Percentiles rank a stretch among this genome's conserved stretches.
phyloP scores from a whole-genome alignment of 495 filamentous ascomycete species.

The Talaromyces wortmannii region DNA sequence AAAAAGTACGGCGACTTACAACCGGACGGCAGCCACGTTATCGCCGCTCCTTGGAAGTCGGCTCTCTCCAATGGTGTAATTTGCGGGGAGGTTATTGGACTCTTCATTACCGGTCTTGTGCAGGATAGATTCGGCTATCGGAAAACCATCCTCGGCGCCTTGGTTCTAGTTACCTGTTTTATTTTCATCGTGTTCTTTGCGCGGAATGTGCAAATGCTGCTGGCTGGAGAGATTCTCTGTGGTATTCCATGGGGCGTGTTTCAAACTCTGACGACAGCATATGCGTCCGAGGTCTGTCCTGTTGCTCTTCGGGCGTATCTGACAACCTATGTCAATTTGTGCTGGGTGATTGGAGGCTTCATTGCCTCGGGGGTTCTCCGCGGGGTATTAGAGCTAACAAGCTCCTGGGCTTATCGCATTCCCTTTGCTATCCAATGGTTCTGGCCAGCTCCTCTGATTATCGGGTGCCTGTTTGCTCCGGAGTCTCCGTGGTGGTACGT shows the following conservation, averaged over 20 bases:
- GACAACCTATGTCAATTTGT: constrained; percentile 68
- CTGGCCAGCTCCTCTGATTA: constrained; percentile 60
- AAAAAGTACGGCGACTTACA: constrained; percentile 22
- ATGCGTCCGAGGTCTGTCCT: constrained; percentile 67
- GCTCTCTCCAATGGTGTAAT: constrained; percentile 54
- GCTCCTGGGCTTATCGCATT: constrained; percentile 53
- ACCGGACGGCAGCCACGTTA: constrained; percentile 24
- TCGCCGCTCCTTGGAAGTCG: constrained; percentile 54
- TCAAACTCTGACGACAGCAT: constrained; percentile 63
- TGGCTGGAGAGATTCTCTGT: constrained; percentile 61
- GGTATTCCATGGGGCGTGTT: constrained; percentile 73
- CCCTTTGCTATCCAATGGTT: constrained; percentile 69
- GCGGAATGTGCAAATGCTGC: constrained; percentile 49
- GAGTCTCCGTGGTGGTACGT: constrained; percentile 75
- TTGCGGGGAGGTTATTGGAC: constrained; percentile 59
- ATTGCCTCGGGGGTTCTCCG: constrained; percentile 61
- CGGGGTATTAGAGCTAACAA: constrained; percentile 37
- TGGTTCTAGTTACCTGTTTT: constrained; percentile 49
- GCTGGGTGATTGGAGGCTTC: constrained; percentile 66
- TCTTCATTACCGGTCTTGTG: constrained; percentile 58
- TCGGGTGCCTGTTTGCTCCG: constrained; percentile 57
- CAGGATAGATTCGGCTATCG: constrained; percentile 60
- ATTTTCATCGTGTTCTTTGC: constrained; percentile 67
- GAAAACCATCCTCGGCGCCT: constrained; percentile 52
- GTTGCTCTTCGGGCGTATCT: constrained; percentile 60